These are phyloP conservation scores for Mucor piriformis DNA, from an alignment of 371 early-diverging fungal genomes.

Conservation along the genomic window DNA sequence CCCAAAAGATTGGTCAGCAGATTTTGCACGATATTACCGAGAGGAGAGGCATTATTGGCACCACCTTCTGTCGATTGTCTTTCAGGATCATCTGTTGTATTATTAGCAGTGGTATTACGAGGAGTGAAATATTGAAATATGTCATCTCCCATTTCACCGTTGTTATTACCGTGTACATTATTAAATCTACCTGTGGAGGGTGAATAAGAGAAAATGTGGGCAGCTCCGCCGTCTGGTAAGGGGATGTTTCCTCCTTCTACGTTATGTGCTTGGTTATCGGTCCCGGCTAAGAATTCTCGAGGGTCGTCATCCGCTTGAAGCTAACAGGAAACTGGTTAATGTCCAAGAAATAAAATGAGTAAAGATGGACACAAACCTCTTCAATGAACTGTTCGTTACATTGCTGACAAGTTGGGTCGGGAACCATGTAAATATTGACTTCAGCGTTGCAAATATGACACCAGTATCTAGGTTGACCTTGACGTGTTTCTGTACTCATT, in stretches of 20 bases:
- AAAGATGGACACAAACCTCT: conserved; percentile 44
- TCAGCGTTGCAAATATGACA: conserved; percentile 49
- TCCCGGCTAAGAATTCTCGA: conserved; percentile 37
- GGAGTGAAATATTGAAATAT: conserved; percentile 31
- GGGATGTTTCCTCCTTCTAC: neutral
- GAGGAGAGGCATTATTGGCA: conserved; percentile 4
- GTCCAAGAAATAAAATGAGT: neutral
- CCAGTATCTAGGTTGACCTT: conserved; percentile 39
- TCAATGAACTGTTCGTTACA: conserved; percentile 70
- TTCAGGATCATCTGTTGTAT: neutral
- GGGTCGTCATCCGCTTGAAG: conserved; percentile 52
- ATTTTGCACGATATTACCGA: conserved; percentile 34
- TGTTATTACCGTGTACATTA: neutral
- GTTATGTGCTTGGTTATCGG: conserved; percentile 2
- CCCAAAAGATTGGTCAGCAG: conserved; percentile 24
- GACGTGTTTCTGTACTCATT: conserved; percentile 27
- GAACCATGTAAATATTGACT: conserved; percentile 50
- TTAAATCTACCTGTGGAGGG: conserved; percentile 17
- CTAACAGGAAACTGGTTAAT: conserved; percentile 12
- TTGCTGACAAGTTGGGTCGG: conserved; percentile 65
- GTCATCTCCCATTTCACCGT: conserved; percentile 29
- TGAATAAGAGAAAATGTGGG: conserved; percentile 18
- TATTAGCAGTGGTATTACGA: neutral
- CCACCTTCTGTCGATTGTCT: neutral
- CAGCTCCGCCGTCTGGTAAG: conserved; percentile 9